Evolutionary conservation across 139 green algal species (phyloP).

Genomic region (Axilococcus clingmanii): DNA sequence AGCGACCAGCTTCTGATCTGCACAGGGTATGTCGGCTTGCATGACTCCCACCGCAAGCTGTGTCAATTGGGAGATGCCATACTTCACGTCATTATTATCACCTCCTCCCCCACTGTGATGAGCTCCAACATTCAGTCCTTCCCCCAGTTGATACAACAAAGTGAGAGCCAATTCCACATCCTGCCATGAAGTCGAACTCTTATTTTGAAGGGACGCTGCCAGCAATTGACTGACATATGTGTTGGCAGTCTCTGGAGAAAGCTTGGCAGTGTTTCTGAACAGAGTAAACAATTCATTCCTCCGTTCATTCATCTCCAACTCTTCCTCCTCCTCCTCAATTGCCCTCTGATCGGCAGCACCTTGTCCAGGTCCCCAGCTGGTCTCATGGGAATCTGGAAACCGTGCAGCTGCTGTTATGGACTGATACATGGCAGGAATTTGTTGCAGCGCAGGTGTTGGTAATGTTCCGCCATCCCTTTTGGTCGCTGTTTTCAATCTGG

Average conservation of each 20-base stretch:
- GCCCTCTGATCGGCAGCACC: slow-evolving; percentile 10
- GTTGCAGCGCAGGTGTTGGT: slow-evolving; percentile 14
- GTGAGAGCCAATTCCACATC: slow-evolving; percentile 63
- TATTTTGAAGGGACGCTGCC: slow-evolving; percentile 8
- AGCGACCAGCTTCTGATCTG: slow-evolving; percentile 61
- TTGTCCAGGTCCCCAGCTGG: slow-evolving; percentile 12
- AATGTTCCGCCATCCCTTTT: slow-evolving; percentile 14
- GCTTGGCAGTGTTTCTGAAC: slow-evolving; percentile 65
- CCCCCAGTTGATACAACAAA: slow-evolving; percentile 76
- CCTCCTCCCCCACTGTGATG: slow-evolving; percentile 47
- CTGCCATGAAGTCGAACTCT: slow-evolving; percentile 26
- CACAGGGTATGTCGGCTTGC: slow-evolving; percentile 25
- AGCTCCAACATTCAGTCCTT: slow-evolving; percentile 48
- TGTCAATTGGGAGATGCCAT: slow-evolving; percentile 32
- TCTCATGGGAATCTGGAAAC: slow-evolving; percentile 31
- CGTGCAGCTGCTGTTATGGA: slow-evolving; percentile 15
- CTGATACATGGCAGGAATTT: slow-evolving; percentile 44
- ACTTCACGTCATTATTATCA: slow-evolving; percentile 49
- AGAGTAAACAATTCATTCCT: slow-evolving; percentile 73
- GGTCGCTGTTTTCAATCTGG: slow-evolving; percentile 41
- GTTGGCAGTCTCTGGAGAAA: slow-evolving; percentile 34
- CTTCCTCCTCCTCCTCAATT: slow-evolving; percentile 52
- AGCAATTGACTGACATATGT: slow-evolving; percentile 45
- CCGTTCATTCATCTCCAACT: slow-evolving; percentile 41
- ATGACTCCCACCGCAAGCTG: slow-evolving; percentile 41